These are phyloP conservation scores for Cercophora scortea DNA, from an alignment of 495 filamentous ascomycete species.

Conservation along the genomic window DNA sequence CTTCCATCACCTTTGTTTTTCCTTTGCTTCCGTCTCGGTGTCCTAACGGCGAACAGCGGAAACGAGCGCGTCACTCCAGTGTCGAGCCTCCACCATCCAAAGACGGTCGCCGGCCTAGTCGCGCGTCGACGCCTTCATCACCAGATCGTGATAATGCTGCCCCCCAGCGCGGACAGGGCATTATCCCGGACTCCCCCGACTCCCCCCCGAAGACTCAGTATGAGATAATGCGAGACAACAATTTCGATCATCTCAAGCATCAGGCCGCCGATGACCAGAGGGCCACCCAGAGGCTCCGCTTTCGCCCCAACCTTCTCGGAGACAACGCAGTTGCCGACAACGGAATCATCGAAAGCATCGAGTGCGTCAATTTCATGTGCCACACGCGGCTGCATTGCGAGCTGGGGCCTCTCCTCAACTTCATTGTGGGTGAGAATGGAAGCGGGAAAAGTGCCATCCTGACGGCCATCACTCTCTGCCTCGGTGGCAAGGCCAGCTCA, in stretches of 20 bases:
- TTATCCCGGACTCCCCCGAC: constrained; percentile 1
- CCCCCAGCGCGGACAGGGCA: neutral
- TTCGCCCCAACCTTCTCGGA: constrained; percentile 42
- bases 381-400: constrained; percentile 71
- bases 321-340: constrained; percentile 73
- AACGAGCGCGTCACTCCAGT: constrained; percentile 37
- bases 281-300: constrained; percentile 63
- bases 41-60: constrained; percentile 22
- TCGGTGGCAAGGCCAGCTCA: constrained; percentile 87
- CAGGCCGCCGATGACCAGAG: constrained; percentile 54
- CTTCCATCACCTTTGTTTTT: neutral
- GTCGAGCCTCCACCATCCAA: neutral
- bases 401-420: constrained; percentile 90
- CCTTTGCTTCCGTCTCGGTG: neutral
- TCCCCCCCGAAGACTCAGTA: constrained; percentile 41
- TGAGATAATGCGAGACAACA: constrained; percentile 42
- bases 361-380: constrained; percentile 92
- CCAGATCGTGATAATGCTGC: constrained; percentile 13
- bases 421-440: constrained; percentile 94
- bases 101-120: constrained; percentile 16
- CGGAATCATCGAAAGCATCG: constrained; percentile 74
- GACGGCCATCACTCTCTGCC: constrained; percentile 88
- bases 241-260: constrained; percentile 44
- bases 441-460: constrained; percentile 98
- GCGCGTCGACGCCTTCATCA: constrained; percentile 8